phyloP scores from a whole-genome alignment of 2,329 filamentous ascomycete genomes.

The Bertia moriformis region DNA sequence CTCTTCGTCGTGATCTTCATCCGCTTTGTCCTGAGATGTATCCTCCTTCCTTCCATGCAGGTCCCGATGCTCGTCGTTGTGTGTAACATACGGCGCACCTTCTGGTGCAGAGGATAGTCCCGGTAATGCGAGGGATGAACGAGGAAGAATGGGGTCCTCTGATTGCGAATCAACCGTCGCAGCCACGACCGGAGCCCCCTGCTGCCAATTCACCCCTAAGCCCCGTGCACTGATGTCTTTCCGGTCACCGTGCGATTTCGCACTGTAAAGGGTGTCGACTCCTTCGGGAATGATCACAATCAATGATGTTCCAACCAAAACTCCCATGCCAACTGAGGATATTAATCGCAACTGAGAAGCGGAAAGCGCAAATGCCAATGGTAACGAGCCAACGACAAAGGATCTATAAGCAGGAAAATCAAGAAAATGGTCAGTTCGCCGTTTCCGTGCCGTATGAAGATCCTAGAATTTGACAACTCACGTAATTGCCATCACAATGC shows the following conservation, averaged over 20 bases:
- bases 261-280: not conserved
- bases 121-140: too few relatives aligned
- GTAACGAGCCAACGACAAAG: conserved; percentile 1
- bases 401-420: not conserved
- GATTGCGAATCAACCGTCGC: not conserved
- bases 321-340: not conserved
- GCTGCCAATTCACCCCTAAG: not conserved
- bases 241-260: not conserved
- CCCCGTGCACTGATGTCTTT: not conserved
- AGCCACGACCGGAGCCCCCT: not conserved
- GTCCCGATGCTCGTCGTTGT: not conserved
- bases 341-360: not conserved
- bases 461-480: not conserved
- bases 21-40: not conserved
- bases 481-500: conserved; percentile 1
- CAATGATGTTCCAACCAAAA: not conserved
- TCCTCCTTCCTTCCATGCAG: not conserved
- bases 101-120: not conserved
- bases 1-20: not conserved
- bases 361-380: not conserved
- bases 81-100: not conserved
- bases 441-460: not conserved
- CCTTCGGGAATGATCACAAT: conserved; percentile 1
- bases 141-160: not conserved
- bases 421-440: not conserved